Percentiles rank a stretch among this genome's conserved stretches.
Evolutionary conservation across 148 eudicot species (phyloP).

Genomic region (Rhododendron mucronatum): DNA sequence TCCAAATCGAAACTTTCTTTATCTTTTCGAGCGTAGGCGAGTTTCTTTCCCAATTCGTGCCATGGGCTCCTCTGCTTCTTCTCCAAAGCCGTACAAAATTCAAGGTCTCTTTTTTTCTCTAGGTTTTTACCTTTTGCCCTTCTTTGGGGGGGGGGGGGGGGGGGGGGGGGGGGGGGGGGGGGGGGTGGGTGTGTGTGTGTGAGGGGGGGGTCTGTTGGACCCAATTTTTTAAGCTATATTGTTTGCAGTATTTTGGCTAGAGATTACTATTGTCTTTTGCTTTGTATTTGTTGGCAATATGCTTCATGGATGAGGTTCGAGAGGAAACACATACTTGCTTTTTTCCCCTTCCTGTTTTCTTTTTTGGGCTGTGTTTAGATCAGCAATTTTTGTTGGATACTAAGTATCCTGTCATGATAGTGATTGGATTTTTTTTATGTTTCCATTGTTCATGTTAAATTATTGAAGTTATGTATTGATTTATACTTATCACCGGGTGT

Average conservation of each 20-base stretch:
- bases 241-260: background rate
- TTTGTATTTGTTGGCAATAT: background rate
- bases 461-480: background rate
- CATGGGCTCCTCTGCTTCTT: conserved; percentile 77
- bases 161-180: too few species aligned
- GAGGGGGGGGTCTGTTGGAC: background rate
- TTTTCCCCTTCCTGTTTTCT: background rate
- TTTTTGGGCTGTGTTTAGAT: background rate
- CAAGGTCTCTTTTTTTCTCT: conserved; percentile 37
- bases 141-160: too few species aligned
- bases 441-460: background rate
- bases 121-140: background rate
- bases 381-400: background rate
- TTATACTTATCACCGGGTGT: background rate
- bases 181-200: too few species aligned
- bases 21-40: background rate
- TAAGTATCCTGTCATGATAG: background rate
- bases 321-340: background rate
- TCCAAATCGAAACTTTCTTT: conserved; percentile 9
- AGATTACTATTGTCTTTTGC: background rate
- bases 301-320: background rate
- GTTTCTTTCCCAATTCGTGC: conserved; percentile 25
- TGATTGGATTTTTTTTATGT: background rate
- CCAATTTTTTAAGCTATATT: background rate
- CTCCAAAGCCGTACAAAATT: conserved; percentile 43